Evolutionary conservation across 2,329 filamentous ascomycete genomes (phyloP).

Genomic region (Catunica adiposa): DNA sequence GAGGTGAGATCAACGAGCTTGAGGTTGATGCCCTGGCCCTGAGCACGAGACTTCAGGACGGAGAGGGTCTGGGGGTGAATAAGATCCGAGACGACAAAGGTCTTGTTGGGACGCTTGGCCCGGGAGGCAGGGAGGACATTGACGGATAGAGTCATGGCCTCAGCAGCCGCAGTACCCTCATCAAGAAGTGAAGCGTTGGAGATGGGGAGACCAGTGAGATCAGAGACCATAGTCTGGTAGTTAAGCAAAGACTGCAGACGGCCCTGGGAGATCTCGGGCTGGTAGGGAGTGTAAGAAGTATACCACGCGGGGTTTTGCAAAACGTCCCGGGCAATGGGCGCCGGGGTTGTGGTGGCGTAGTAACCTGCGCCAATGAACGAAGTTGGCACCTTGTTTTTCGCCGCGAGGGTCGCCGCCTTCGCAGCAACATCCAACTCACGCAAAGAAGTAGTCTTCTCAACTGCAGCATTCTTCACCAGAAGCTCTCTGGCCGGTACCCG

Average conservation of each 20-base stretch:
- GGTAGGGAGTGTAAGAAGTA: slow-evolving; percentile 93
- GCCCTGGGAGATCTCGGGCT: slow-evolving; percentile 93
- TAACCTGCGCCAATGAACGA: slow-evolving; percentile 81
- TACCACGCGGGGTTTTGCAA: slow-evolving; percentile 93
- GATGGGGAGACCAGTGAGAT: slow-evolving; percentile 73
- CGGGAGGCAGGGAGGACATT: slow-evolving; percentile 39
- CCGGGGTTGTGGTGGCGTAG: slow-evolving; percentile 68
- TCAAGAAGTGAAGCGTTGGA: slow-evolving; percentile 84
- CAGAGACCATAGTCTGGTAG: slow-evolving; percentile 84
- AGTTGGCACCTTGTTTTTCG: slow-evolving; percentile 27
- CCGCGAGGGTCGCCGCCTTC: slow-evolving; percentile 22
- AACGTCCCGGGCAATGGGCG: slow-evolving; percentile 84
- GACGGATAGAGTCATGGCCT: slow-evolving; percentile 88
- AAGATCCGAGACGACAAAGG: slow-evolving; percentile 66
- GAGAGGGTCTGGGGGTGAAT: slow-evolving; percentile 75
- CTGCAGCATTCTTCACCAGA: neutral
- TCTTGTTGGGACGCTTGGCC: slow-evolving; percentile 59
- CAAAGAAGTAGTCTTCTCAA: slow-evolving; percentile 21
- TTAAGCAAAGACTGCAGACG: slow-evolving; percentile 83
- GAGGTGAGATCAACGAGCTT: slow-evolving; percentile 55
- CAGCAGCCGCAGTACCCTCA: slow-evolving; percentile 80
- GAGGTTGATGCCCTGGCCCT: slow-evolving; percentile 80
- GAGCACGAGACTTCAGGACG: slow-evolving; percentile 68
- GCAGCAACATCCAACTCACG: slow-evolving; percentile 44
- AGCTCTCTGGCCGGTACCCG: slow-evolving; percentile 23